Evolutionary conservation across 139 green algal species (phyloP).

Genomic region (Picochlorum sp.): DNA sequence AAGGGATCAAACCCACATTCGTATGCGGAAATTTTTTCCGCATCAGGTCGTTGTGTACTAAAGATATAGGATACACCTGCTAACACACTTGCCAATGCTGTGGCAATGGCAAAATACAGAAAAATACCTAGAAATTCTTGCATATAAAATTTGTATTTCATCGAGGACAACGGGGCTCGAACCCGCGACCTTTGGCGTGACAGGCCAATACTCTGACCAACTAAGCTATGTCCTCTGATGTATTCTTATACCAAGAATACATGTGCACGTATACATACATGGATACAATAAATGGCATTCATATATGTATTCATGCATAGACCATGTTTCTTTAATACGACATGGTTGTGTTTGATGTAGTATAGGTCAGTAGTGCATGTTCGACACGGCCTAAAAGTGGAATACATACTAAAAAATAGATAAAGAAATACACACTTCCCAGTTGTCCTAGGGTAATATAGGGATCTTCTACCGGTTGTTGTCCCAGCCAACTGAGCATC

Average conservation of each 20-base stretch:
- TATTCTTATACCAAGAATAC: neutral
- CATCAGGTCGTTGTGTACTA: slow-evolving; percentile 42
- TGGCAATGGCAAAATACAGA: slow-evolving; percentile 47
- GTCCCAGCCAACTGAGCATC: slow-evolving; percentile 53
- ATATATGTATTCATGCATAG: too few relatives aligned
- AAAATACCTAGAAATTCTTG: slow-evolving; percentile 45
- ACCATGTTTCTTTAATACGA: too few relatives aligned
- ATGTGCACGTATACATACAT: too few relatives aligned
- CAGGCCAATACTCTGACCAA: slow-evolving; percentile 40
- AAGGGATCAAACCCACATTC: slow-evolving; percentile 51
- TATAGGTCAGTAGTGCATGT: slow-evolving; percentile 35
- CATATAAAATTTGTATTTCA: slow-evolving; percentile 22
- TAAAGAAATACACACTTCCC: slow-evolving; percentile 17
- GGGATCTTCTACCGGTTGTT: slow-evolving; percentile 47
- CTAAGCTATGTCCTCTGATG: slow-evolving; percentile 29
- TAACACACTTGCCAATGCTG: slow-evolving; percentile 35
- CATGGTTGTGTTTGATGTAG: too few relatives aligned
- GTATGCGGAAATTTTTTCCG: slow-evolving; percentile 51
- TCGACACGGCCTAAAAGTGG: slow-evolving; percentile 33
- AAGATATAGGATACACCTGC: slow-evolving; percentile 49
- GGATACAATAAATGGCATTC: too few relatives aligned
- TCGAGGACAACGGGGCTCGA: slow-evolving; percentile 34
- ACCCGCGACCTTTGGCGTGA: slow-evolving; percentile 42
- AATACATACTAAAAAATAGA: slow-evolving; percentile 22
- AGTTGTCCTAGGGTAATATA: slow-evolving; percentile 20